phyloP scores from a whole-genome alignment of 129 eudicot species.

The Saussurea involucrata region DNA sequence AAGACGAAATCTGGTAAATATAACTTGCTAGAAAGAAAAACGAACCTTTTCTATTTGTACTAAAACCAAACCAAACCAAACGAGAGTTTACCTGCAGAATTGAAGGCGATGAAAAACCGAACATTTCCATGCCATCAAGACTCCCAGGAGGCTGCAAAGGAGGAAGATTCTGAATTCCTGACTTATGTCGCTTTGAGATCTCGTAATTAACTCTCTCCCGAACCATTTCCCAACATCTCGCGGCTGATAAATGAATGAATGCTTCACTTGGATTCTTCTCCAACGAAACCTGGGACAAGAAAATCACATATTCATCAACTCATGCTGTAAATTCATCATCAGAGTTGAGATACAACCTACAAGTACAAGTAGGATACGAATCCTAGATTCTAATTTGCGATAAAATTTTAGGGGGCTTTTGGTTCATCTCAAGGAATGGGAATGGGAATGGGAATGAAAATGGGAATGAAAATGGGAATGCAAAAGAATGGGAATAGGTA shows the following conservation, averaged over 20 bases:
- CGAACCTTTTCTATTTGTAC: too few species aligned
- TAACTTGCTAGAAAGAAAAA: background rate
- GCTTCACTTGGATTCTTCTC: conserved; percentile 79
- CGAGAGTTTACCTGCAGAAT: conserved; percentile 63
- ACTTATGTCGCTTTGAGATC: conserved; percentile 76
- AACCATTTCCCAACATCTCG: conserved; percentile 94
- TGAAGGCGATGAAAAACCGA: conserved; percentile 87
- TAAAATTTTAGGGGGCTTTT: too few species aligned
- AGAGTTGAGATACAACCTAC: background rate
- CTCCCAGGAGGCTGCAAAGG: conserved; percentile 98
- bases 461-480: too few species aligned
- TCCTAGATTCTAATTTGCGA: background rate
- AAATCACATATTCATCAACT: background rate
- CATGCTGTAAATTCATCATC: background rate
- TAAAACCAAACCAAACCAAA: background rate
- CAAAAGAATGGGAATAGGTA: too few species aligned
- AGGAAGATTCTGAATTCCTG: conserved; percentile 61
- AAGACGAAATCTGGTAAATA: background rate
- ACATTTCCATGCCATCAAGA: conserved; percentile 96
- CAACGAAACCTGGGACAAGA: conserved; percentile 55
- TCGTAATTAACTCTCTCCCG: conserved; percentile 81
- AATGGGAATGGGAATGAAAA: too few species aligned
- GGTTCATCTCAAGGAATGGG: too few species aligned
- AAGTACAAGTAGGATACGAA: background rate
- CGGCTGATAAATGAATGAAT: conserved; percentile 61